A percentile compares a stretch with the other conserved stretches of the same genome.
phyloP scores from a whole-genome alignment of 345 rosid genomes.

The Acer saccharum region DNA sequence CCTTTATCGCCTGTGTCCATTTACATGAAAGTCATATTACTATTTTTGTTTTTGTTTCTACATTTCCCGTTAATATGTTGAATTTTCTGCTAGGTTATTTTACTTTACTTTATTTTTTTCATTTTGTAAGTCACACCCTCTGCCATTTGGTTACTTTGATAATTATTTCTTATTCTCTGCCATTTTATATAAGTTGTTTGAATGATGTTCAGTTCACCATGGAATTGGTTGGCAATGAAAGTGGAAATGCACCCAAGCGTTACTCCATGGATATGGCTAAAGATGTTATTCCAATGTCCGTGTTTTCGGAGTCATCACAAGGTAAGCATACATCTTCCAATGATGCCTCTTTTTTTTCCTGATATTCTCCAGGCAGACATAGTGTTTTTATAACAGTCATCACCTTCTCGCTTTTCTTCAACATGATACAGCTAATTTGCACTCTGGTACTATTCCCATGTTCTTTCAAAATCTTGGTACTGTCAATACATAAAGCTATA shows the following conservation, averaged over 20 bases:
- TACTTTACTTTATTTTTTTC: background rate
- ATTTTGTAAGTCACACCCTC: background rate
- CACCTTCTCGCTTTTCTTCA: background rate
- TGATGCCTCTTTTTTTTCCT: background rate
- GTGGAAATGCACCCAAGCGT: conserved; percentile 60
- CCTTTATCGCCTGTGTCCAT: background rate
- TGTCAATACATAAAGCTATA: background rate
- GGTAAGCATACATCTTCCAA: conserved; percentile 40
- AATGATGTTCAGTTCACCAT: conserved; percentile 56
- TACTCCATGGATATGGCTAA: conserved; percentile 79
- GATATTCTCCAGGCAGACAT: background rate
- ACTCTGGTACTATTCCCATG: background rate
- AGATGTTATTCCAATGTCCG: conserved; percentile 71
- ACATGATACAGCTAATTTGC: background rate
- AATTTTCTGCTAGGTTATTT: background rate
- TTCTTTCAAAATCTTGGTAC: background rate
- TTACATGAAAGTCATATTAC: background rate
- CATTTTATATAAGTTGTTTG: background rate
- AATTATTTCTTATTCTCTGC: background rate
- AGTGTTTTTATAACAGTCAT: background rate
- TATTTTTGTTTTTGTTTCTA: background rate
- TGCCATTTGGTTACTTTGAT: background rate
- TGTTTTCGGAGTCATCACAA: conserved; percentile 61
- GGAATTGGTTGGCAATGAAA: conserved; percentile 70
- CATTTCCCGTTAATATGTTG: background rate